Conservation (phyloP, 345 rosid species). For the Sonneratia caseolaris region DNA sequence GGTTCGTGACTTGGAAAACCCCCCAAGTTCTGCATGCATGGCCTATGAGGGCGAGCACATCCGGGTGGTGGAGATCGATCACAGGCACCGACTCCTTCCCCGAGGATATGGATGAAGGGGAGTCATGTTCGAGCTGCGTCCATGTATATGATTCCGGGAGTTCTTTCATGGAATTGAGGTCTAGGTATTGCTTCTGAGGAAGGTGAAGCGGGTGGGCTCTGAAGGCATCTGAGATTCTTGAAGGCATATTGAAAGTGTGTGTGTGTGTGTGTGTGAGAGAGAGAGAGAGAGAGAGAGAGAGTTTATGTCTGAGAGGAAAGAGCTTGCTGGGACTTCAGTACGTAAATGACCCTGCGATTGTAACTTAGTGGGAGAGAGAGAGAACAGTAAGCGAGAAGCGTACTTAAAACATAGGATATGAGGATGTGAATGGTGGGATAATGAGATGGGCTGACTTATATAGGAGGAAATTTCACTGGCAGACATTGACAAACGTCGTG, state of each 20-base stretch:
- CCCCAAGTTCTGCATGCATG: slow-evolving; percentile 73
- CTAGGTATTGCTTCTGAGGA: slow-evolving; percentile 35
- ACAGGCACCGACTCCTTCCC: slow-evolving; percentile 26
- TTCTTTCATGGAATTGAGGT: slow-evolving; percentile 47
- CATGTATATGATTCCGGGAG: slow-evolving; percentile 77
- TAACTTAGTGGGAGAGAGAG: neutral
- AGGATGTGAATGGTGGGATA: slow-evolving; percentile 2
- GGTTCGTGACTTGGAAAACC: slow-evolving; percentile 59
- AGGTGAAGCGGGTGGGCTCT: slow-evolving; percentile 45
- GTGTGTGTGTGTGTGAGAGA: no score
- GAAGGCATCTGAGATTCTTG: slow-evolving; percentile 46
- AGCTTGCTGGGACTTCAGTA: neutral
- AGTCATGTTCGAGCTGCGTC: slow-evolving; percentile 25
- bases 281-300: neutral
- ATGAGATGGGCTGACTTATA: slow-evolving; percentile 7
- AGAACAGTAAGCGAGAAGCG: neutral
- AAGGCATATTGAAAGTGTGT: slow-evolving; percentile 37
- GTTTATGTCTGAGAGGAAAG: neutral
- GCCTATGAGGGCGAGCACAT: slow-evolving; percentile 24
- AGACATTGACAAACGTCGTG: slow-evolving; percentile 6
- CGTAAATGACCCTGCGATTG: neutral
- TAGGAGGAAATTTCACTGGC: neutral
- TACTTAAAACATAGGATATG: neutral
- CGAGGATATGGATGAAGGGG: slow-evolving; percentile 12
- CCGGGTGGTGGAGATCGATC: slow-evolving; percentile 36